These are phyloP conservation scores for Thymus mandschuricus DNA, from an alignment of 257 asterid genomes.

Conservation along the genomic window DNA sequence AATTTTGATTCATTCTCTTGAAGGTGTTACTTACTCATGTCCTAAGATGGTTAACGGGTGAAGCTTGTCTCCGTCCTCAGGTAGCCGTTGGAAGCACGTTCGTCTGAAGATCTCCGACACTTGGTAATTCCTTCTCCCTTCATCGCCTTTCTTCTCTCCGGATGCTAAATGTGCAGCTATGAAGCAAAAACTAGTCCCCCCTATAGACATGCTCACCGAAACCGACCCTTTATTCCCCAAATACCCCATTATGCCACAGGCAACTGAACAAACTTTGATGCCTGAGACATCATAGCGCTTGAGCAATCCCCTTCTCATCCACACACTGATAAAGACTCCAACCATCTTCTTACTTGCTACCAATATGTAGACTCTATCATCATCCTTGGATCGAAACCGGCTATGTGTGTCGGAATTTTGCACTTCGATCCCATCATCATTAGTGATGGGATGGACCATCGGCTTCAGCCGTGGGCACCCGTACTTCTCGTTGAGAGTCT, in stretches of 20 bases:
- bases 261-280: slow-evolving; percentile 77
- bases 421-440: slow-evolving; percentile 38
- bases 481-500: slow-evolving; percentile 64
- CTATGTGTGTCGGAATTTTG: slow-evolving; percentile 28
- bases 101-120: slow-evolving; percentile 82
- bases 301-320: slow-evolving; percentile 74
- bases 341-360: slow-evolving; percentile 96
- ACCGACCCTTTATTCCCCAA: slow-evolving; percentile 94
- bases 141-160: slow-evolving; percentile 94
- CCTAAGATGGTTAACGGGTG: slow-evolving; percentile 80
- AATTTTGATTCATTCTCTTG: slow-evolving; percentile 1
- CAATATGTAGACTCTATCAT: slow-evolving; percentile 50
- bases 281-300: slow-evolving; percentile 52
- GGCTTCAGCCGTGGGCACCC: slow-evolving; percentile 85
- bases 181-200: slow-evolving; percentile 86
- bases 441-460: slow-evolving; percentile 58
- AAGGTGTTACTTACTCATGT: slow-evolving; percentile 74
- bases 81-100: slow-evolving; percentile 63
- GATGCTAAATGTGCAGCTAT: slow-evolving; percentile 91
- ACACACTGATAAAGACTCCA: slow-evolving; percentile 88
- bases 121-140: slow-evolving; percentile 81
- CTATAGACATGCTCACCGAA: slow-evolving; percentile 75
- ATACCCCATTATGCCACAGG: slow-evolving; percentile 94
- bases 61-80: slow-evolving; percentile 46
- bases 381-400: slow-evolving; percentile 32